These are phyloP conservation scores for Athelia sp. DNA, from an alignment of 1,284 basidiomycete species.

Conservation along the genomic window DNA sequence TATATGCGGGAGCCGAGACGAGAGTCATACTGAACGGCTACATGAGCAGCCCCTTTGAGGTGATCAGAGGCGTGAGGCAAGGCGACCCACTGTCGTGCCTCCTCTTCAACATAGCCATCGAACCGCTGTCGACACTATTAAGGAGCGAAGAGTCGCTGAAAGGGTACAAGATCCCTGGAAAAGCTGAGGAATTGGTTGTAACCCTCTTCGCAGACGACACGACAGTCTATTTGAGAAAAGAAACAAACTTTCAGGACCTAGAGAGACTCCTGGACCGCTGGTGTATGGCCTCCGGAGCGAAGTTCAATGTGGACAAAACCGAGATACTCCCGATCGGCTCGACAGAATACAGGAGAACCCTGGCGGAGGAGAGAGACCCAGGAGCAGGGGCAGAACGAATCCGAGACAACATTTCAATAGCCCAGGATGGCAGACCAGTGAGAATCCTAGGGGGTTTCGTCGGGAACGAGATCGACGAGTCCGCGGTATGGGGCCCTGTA, in stretches of 20 bases:
- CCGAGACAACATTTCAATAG: too few species aligned
- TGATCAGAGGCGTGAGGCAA: slow-evolving; percentile 4
- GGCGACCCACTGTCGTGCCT: not conserved
- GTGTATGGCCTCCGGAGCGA: too few species aligned
- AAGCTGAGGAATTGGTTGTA: too few species aligned
- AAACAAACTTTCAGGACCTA: too few species aligned
- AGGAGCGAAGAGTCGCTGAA: slow-evolving; percentile 1
- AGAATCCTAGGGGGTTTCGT: not conserved
- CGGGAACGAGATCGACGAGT: not conserved
- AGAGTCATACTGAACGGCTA: not conserved
- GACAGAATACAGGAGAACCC: too few species aligned
- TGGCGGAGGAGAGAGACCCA: too few species aligned
- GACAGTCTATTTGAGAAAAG: too few species aligned
- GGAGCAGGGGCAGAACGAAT: too few species aligned
- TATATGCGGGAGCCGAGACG: not conserved
- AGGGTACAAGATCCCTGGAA: slow-evolving; percentile 7
- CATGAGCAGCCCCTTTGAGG: not conserved
- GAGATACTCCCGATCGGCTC: too few species aligned
- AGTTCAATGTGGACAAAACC: too few species aligned
- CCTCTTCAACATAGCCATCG: not conserved
- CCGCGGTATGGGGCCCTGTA: not conserved
- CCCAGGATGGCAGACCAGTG: slow-evolving; percentile 1
- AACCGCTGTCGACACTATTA: slow-evolving; percentile 8
- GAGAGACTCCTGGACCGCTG: too few species aligned
- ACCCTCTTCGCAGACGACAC: too few species aligned